These are phyloP conservation scores for Tremella yokohamensis DNA, from an alignment of 768 basidiomycete species.

Conservation along the genomic window DNA sequence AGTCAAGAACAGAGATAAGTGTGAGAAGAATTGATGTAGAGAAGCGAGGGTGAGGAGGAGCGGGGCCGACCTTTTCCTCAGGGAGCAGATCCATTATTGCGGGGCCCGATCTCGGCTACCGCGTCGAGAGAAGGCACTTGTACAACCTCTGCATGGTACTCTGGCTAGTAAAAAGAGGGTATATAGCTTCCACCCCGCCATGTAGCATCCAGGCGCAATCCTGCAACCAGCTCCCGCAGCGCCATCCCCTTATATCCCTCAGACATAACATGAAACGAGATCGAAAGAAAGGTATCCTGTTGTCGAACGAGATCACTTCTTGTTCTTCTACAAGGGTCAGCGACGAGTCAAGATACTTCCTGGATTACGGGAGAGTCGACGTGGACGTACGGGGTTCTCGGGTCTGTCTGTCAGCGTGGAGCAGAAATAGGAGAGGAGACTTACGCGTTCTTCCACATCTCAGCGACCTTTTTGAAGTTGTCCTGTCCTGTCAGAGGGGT, in stretches of 20 bases:
- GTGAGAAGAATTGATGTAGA: no score
- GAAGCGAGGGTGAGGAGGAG: no score
- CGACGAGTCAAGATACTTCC: neutral
- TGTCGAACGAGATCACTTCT: slow-evolving; percentile 25
- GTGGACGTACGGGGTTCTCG: slow-evolving; percentile 44
- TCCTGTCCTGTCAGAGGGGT: slow-evolving; percentile 20
- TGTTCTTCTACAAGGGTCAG: slow-evolving; percentile 35
- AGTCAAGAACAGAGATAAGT: neutral
- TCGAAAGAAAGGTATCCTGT: neutral
- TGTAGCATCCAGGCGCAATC: neutral
- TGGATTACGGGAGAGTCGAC: neutral
- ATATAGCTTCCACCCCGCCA: no score
- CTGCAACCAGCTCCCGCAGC: no score
- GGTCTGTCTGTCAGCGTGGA: slow-evolving; percentile 26
- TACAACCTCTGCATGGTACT: slow-evolving; percentile 3
- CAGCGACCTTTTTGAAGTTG: slow-evolving; percentile 46
- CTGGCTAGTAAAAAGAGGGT: slow-evolving; percentile 2
- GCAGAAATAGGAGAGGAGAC: slow-evolving; percentile 8
- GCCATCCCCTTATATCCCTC: no score
- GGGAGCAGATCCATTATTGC: no score
- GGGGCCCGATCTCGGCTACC: no score
- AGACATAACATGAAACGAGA: no score
- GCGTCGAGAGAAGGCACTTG: neutral
- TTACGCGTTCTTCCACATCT: slow-evolving; percentile 40
- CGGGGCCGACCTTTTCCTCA: no score